Evolutionary conservation across 495 filamentous ascomycete species (phyloP).

Genomic region (Annulohypoxylon moriforme): DNA sequence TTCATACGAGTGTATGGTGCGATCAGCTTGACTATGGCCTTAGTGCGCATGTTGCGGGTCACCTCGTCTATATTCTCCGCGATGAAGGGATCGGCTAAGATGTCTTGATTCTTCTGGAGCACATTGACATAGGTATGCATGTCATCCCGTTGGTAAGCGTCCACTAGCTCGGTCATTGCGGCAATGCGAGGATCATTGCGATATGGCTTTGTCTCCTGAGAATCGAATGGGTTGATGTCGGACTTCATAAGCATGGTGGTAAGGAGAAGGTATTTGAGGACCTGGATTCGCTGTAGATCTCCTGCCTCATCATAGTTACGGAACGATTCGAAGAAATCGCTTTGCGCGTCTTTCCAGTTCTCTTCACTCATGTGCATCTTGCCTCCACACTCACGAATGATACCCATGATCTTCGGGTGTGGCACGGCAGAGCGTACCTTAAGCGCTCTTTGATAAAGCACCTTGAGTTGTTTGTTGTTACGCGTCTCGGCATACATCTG

Average conservation of each 20-base stretch:
- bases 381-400: conserved; percentile 97
- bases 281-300: conserved; percentile 94
- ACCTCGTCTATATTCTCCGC: conserved; percentile 99
- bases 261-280: conserved; percentile 95
- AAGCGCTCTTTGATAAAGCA: conserved; percentile 88
- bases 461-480: conserved; percentile 97
- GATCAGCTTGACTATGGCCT: conserved; percentile 91
- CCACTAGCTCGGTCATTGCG: conserved; percentile 96
- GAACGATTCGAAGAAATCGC: conserved; percentile 98
- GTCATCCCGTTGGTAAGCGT: conserved; percentile 96
- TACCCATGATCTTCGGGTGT: conserved; percentile 98
- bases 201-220: conserved; percentile 99
- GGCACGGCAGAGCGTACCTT: conserved; percentile 94
- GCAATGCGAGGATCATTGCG: conserved; percentile 93
- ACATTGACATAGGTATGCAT: conserved; percentile 91
- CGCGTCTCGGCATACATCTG: conserved; percentile 98
- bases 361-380: conserved; percentile 99
- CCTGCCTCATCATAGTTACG: conserved; percentile 99
- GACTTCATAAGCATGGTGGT: conserved; percentile 99
- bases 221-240: conserved; percentile 99
- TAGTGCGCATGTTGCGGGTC: conserved; percentile 97
- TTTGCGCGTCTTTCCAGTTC: conserved; percentile 97
- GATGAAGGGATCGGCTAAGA: conserved; percentile 93
- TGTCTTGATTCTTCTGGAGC: conserved; percentile 86
- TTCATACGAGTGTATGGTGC: conserved; percentile 95